Evolutionary conservation across 306 rosid species (phyloP).

Genomic region (Bauhinia variegata): DNA sequence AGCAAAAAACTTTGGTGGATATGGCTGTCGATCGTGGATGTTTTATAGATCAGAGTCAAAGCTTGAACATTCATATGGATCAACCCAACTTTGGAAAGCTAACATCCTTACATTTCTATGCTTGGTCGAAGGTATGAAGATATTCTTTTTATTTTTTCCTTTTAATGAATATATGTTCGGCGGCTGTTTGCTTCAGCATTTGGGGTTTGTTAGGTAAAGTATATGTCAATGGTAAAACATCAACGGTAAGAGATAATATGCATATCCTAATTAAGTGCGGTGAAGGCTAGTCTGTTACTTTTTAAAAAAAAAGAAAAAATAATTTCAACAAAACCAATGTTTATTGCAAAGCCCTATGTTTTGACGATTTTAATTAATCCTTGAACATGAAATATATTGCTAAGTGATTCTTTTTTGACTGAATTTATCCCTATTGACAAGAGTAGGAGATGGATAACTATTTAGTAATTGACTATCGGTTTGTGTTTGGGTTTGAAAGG

Average conservation of each 20-base stretch:
- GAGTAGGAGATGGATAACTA: background rate
- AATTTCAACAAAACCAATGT: too few relatives aligned
- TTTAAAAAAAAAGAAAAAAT: too few relatives aligned
- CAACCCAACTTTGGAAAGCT: conserved; percentile 88
- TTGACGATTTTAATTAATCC: background rate
- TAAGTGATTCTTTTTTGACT: background rate
- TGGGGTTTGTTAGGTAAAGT: background rate
- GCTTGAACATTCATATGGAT: conserved; percentile 89
- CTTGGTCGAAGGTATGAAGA: conserved; percentile 76
- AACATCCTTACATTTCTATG: conserved; percentile 88
- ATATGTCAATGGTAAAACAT: background rate
- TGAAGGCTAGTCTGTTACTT: background rate
- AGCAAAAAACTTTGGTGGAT: conserved; percentile 86
- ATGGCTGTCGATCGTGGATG: conserved; percentile 92
- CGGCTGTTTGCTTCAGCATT: background rate
- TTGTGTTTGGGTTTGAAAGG: conserved; percentile 47
- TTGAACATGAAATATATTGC: background rate
- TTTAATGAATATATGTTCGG: background rate
- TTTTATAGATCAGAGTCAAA: conserved; percentile 91
- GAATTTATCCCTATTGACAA: background rate
- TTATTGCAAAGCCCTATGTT: background rate
- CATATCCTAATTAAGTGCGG: too few relatives aligned
- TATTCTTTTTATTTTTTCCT: background rate
- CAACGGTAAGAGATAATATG: background rate
- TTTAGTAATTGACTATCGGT: conserved; percentile 20